phyloP scores from a whole-genome alignment of 2,329 filamentous ascomycete species.

The Trichoderma sp. region DNA sequence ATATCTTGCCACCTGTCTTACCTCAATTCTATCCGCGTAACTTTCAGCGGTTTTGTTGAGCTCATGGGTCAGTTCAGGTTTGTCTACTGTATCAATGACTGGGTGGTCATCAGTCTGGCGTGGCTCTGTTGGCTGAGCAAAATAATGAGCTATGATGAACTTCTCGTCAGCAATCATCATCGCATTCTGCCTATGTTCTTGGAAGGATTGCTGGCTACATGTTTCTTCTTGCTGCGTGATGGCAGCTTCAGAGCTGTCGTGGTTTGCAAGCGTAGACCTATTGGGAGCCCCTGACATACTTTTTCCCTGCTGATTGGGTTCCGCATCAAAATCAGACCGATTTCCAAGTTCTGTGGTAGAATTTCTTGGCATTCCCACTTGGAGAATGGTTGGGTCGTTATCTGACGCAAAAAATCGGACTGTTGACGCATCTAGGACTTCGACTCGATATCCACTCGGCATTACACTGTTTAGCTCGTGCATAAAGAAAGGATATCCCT shows the following conservation, averaged over 20 bases:
- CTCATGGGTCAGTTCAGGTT: neutral
- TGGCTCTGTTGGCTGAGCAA: neutral
- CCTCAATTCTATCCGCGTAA: neutral
- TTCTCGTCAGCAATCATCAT: neutral
- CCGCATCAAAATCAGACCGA: neutral
- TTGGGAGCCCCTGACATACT: neutral
- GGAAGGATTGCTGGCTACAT: neutral
- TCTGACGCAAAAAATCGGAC: neutral
- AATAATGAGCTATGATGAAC: neutral
- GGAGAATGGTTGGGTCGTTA: neutral
- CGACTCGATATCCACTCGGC: neutral
- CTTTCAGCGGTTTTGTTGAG: neutral
- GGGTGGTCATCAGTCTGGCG: rapidly evolving
- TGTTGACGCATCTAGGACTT: neutral
- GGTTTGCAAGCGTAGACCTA: neutral
- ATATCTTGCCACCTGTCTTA: rapidly evolving
- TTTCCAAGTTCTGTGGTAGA: neutral
- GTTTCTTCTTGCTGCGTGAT: neutral
- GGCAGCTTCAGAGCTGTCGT: neutral
- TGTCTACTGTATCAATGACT: neutral
- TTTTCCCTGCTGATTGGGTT: neutral
- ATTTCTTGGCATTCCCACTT: neutral
- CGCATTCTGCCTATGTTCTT: neutral
- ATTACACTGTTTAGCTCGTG: neutral
- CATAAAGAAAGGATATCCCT: neutral